A percentile compares a stretch with the other conserved stretches of the same genome.
phyloP scores from a whole-genome alignment of 371 early-diverging fungal species.

The Neoconidiobolus thromboides region DNA sequence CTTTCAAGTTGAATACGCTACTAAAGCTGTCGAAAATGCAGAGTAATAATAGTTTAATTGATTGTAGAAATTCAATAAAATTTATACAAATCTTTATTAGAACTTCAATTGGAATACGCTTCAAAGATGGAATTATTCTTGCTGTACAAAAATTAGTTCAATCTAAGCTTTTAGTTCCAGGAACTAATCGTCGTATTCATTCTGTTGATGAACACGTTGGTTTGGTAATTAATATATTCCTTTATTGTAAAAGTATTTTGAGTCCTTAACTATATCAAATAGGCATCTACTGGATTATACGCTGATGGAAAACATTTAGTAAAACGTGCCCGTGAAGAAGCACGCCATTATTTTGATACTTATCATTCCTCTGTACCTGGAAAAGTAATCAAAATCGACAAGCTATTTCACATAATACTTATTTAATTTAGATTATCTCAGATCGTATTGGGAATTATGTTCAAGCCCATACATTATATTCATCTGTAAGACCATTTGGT shows the following conservation, averaged over 20 bases:
- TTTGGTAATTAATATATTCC: conserved; percentile 32
- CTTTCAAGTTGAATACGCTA: conserved; percentile 96
- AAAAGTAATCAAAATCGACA: conserved; percentile 25
- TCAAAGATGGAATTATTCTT: conserved; percentile 87
- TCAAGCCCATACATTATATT: conserved; percentile 90
- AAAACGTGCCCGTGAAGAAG: conserved; percentile 81
- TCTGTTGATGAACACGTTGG: conserved; percentile 85
- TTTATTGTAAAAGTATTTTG: background rate
- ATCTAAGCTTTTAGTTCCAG: conserved; percentile 83
- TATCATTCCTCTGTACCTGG: conserved; percentile 70
- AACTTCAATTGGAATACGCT: conserved; percentile 84
- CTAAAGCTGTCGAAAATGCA: conserved; percentile 94
- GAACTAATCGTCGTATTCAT: conserved; percentile 80
- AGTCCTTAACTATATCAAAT: conserved; percentile 5
- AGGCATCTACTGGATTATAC: conserved; percentile 83
- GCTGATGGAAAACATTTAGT: conserved; percentile 89
- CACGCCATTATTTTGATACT: conserved; percentile 66
- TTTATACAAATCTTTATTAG: conserved; percentile 12
- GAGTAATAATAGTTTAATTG: conserved; percentile 35
- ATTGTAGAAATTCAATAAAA: background rate
- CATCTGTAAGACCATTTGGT: conserved; percentile 95
- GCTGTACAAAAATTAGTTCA: conserved; percentile 90
- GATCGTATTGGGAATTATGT: conserved; percentile 84
- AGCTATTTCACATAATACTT: background rate
- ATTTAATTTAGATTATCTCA: conserved; percentile 49